A percentile compares a stretch with the other conserved stretches of the same genome.
Evolutionary conservation across 2,329 filamentous ascomycete species (phyloP).

Genomic region (Colletotrichum graminicola): DNA sequence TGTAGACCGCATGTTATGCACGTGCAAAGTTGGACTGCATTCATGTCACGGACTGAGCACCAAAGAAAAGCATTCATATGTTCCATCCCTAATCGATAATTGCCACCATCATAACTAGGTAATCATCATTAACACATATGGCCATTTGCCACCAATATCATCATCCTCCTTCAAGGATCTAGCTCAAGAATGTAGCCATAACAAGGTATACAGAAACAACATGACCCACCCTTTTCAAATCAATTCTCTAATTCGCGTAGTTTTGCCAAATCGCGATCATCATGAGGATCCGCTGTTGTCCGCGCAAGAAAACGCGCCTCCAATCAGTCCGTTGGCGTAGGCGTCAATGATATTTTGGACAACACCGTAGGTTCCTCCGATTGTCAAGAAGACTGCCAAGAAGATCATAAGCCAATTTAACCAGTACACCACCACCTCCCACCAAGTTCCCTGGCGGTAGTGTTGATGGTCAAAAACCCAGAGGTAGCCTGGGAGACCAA

Average conservation of each 20-base stretch:
- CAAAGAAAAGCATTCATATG: too few species aligned
- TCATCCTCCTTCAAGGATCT: too few species aligned
- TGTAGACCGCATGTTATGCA: too few species aligned
- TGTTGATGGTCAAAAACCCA: slow-evolving; percentile 53
- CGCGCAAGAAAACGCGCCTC: slow-evolving; percentile 61
- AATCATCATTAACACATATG: too few species aligned
- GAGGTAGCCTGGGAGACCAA: slow-evolving; percentile 52
- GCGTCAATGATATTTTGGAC: slow-evolving; percentile 64
- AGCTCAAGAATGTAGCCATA: too few species aligned
- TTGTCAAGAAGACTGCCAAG: slow-evolving; percentile 53
- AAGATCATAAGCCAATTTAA: slow-evolving; percentile 53
- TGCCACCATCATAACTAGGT: too few species aligned
- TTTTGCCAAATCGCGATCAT: neutral
- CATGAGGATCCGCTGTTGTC: slow-evolving; percentile 57
- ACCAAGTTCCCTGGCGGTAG: slow-evolving; percentile 48
- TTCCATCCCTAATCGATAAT: too few species aligned
- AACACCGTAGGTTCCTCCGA: slow-evolving; percentile 59
- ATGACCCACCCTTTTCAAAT: too few species aligned
- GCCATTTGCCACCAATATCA: too few species aligned
- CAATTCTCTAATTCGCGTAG: neutral
- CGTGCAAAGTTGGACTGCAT: too few species aligned
- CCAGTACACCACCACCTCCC: slow-evolving; percentile 48
- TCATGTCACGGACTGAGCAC: too few species aligned
- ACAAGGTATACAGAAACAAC: too few species aligned
- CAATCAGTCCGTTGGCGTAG: slow-evolving; percentile 61